Conservation (phyloP, 164 flowering plant species). For the Santalum album region DNA sequence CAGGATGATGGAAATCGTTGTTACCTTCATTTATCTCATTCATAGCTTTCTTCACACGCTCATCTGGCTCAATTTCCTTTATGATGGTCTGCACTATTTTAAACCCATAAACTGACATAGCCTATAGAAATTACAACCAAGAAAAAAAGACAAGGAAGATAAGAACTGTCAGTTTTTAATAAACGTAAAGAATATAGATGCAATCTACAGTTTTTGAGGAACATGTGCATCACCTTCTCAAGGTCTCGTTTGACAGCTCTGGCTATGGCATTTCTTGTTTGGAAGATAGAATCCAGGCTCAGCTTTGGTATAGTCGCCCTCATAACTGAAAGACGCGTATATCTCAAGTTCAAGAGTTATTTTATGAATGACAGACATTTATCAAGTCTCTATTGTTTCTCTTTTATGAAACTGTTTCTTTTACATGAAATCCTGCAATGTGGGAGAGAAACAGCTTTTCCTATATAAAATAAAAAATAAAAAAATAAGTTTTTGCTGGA, state of each 20-base stretch:
- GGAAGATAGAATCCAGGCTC: slow-evolving; percentile 48
- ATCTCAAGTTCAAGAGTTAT: too few relatives aligned
- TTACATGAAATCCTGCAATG: too few relatives aligned
- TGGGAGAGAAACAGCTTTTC: too few relatives aligned
- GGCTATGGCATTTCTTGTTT: slow-evolving; percentile 60
- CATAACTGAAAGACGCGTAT: too few relatives aligned
- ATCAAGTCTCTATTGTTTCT: not conserved
- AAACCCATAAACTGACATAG: slow-evolving; percentile 77
- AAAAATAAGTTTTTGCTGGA: too few relatives aligned
- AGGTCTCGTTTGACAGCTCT: slow-evolving; percentile 59
- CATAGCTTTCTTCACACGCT: slow-evolving; percentile 82
- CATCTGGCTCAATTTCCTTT: slow-evolving; percentile 81
- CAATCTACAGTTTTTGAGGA: too few relatives aligned
- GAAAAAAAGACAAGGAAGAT: slow-evolving; percentile 1
- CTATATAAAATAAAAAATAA: too few relatives aligned
- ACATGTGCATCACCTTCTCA: slow-evolving; percentile 58
- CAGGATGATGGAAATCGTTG: too few relatives aligned
- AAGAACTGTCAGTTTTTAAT: too few relatives aligned
- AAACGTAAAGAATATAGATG: too few relatives aligned
- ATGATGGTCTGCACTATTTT: slow-evolving; percentile 84
- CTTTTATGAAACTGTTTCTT: too few relatives aligned
- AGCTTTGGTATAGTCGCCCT: slow-evolving; percentile 64
- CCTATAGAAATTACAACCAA: too few relatives aligned
- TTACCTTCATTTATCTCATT: slow-evolving; percentile 88
- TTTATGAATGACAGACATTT: slow-evolving; percentile 6